These are phyloP conservation scores for Quercus glauca DNA, from an alignment of 306 rosid genomes.

Conservation along the genomic window DNA sequence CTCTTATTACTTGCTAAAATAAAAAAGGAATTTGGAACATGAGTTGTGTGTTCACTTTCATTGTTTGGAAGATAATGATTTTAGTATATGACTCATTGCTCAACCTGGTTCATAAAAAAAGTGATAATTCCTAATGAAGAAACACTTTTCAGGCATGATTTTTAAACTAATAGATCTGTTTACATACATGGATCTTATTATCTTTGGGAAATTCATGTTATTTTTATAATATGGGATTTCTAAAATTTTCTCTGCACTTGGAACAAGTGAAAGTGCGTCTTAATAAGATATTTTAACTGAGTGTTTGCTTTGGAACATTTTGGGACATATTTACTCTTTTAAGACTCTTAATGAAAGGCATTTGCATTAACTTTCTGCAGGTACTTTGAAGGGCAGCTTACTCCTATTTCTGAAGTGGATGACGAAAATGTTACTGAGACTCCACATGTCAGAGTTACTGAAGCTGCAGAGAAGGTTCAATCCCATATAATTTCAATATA, in stretches of 20 bases:
- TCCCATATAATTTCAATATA: slow-evolving; percentile 4
- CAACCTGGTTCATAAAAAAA: neutral
- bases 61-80: neutral
- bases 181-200: neutral
- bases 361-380: slow-evolving; percentile 38
- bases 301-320: slow-evolving; percentile 7
- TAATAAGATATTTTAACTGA: neutral
- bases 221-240: neutral
- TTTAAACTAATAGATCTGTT: neutral
- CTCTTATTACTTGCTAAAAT: neutral
- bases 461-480: slow-evolving; percentile 84
- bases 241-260: neutral
- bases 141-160: neutral
- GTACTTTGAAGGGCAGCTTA: slow-evolving; percentile 88
- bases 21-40: neutral
- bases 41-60: neutral
- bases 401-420: slow-evolving; percentile 74
- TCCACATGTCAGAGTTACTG: slow-evolving; percentile 54
- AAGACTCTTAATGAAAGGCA: slow-evolving; percentile 2
- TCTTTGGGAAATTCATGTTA: neutral
- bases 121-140: neutral
- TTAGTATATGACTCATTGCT: neutral
- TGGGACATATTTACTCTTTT: neutral
- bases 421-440: slow-evolving; percentile 43
- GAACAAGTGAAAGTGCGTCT: neutral